phyloP scores from a whole-genome alignment of 108 stramenopile genomes.

The Pseudonitzschia pungens region DNA sequence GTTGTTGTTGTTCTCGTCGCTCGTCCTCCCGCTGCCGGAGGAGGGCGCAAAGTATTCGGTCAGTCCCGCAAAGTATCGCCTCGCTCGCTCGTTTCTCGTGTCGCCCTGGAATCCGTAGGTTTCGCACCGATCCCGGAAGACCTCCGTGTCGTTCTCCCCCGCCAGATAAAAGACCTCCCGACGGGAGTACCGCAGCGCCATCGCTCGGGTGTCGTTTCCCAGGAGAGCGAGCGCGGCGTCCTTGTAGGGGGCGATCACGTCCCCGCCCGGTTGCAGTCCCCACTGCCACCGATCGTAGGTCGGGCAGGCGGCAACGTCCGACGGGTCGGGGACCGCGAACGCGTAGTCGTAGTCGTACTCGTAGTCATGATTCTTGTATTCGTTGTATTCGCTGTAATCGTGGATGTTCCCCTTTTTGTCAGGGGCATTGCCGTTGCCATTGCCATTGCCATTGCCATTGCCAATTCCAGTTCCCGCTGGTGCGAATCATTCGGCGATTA shows the following conservation, averaged over 20 bases:
- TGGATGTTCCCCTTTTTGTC: no score
- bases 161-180: conserved; percentile 70
- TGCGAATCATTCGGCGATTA: conserved; percentile 45
- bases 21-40: no score
- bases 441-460: not conserved
- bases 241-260: conserved; percentile 53
- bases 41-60: conserved; percentile 4
- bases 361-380: not conserved
- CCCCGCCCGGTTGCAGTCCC: conserved; percentile 65
- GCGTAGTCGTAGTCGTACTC: not conserved
- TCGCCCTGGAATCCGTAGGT: conserved; percentile 65
- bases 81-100: conserved; percentile 57
- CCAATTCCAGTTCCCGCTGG: not conserved
- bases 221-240: conserved; percentile 27
- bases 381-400: not conserved
- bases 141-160: conserved; percentile 59
- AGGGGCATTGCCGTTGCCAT: not conserved
- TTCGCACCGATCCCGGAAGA: conserved; percentile 49
- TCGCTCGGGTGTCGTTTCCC: conserved; percentile 19
- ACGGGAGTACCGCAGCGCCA: conserved; percentile 45
- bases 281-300: conserved; percentile 76
- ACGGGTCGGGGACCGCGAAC: conserved; percentile 8
- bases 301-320: conserved; percentile 39
- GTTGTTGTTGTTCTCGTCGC: no score
- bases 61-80: conserved; percentile 46